phyloP scores from a whole-genome alignment of 148 eudicot genomes.

The Dianthus caryophyllus region DNA sequence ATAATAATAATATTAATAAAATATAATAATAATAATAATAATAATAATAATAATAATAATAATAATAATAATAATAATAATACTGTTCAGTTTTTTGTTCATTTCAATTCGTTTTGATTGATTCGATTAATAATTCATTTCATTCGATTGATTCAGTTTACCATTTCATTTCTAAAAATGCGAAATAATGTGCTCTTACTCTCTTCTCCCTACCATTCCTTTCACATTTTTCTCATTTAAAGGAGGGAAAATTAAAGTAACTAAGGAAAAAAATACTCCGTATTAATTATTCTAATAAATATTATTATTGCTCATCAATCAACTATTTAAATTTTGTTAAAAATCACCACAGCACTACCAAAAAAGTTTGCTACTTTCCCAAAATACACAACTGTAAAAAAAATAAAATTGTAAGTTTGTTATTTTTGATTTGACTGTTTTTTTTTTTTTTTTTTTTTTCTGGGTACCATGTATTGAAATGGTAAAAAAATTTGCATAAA shows the following conservation, averaged over 20 bases:
- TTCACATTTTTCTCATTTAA: neutral
- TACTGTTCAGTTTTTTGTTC: no score
- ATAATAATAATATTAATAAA: no score
- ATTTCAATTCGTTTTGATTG: no score
- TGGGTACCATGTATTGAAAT: neutral
- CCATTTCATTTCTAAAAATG: no score
- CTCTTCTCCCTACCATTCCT: neutral
- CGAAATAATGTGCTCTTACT: no score
- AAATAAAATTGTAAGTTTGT: neutral
- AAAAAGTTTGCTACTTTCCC: neutral
- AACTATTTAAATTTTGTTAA: neutral
- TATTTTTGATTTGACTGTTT: conserved; percentile 16
- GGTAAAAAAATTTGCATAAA: conserved; percentile 4
- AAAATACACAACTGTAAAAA: neutral
- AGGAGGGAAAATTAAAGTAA: neutral
- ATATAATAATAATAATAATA: no score
- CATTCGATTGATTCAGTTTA: no score
- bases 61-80: no score
- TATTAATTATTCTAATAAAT: neutral
- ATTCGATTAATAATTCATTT: no score
- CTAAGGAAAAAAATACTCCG: neutral
- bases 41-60: no score
- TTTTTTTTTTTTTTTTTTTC: no score
- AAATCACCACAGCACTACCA: neutral
- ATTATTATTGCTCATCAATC: neutral